Percentiles rank a stretch among this genome's conserved stretches.
These are phyloP conservation scores for Heritiera littoralis DNA, from an alignment of 345 rosid genomes.

Conservation along the genomic window DNA sequence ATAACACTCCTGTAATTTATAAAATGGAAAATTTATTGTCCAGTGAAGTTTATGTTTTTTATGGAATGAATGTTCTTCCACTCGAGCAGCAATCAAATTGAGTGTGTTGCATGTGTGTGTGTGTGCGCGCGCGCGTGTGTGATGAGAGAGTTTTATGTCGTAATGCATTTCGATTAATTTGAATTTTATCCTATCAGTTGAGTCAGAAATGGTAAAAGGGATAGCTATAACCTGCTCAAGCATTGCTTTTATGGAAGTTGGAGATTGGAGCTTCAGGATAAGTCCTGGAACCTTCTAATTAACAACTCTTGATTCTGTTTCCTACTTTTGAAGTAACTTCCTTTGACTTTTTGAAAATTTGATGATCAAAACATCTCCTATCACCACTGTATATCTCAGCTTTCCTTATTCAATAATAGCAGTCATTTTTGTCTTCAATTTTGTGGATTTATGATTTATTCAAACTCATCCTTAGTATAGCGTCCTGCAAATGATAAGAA, in stretches of 20 bases:
- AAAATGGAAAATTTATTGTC: neutral
- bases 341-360: neutral
- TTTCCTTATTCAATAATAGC: neutral
- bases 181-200: neutral
- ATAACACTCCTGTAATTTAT: neutral
- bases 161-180: neutral
- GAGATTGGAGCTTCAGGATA: neutral
- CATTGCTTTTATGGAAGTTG: neutral
- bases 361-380: neutral
- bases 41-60: neutral
- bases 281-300: neutral
- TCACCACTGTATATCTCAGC: neutral
- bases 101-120: too few relatives aligned
- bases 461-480: neutral
- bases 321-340: neutral
- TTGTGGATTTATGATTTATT: neutral
- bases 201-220: conserved; percentile 1
- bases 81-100: neutral
- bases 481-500: neutral
- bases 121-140: too few relatives aligned
- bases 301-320: neutral
- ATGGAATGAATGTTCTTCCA: neutral
- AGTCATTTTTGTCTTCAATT: neutral
- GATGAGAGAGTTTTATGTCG: neutral
- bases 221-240: neutral